Base-by-base conservation (phyloP, 805 yeast species). In the Spencermartinsiella europaea region DNA sequence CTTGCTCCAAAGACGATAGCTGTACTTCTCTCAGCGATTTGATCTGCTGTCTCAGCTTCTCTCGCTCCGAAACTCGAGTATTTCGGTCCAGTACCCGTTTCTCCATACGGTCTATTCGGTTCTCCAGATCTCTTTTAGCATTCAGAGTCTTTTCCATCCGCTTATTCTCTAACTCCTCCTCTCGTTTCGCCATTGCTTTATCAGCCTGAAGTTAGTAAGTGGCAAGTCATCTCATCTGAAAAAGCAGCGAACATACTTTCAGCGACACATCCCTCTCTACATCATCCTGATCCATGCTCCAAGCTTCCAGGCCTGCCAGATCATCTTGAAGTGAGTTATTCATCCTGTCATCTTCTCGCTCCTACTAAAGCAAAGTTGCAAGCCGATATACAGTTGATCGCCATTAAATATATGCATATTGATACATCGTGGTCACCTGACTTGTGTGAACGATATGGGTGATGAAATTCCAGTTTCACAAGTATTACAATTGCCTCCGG, bases 231-330 rank as follows among this genome's bases (percentile, higher is more conserved):
- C 27, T 27, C 15, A 34, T 34, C 37, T n/a, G 15, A 8, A 20
- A 8, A 12, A 8, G 7, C 17, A 16, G 15, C 15, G 16, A 4
- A 34, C 57, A 14, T 44, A 58, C 70, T 50, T 63, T 52, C 17
- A 44, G 70, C 15, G 88, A 87, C 28, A 91, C 81, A 47, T 76
- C 70, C 40, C 77, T 68, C 58, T 90, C 99, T n/a, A 91, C 65
- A 5, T 81, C 80, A 44, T 77, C 80, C 63, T 93, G 98, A 56
- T 85, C 89, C 48, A 88, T 80, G 2, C 87, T 42, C 58, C 54
- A 53, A 14, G 58, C 56, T 5, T 39, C 56, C 14, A 52, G 40
- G 4, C 27, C 46, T n/a, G 25, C 31, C 2, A 48, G 36, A 20
- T 44, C 51, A 2, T 25, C 39, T 12, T 25, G 31, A 25, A 25